Base-by-base conservation (phyloP, 2,329 filamentous ascomycete genomes). In the Catunica adiposa region DNA sequence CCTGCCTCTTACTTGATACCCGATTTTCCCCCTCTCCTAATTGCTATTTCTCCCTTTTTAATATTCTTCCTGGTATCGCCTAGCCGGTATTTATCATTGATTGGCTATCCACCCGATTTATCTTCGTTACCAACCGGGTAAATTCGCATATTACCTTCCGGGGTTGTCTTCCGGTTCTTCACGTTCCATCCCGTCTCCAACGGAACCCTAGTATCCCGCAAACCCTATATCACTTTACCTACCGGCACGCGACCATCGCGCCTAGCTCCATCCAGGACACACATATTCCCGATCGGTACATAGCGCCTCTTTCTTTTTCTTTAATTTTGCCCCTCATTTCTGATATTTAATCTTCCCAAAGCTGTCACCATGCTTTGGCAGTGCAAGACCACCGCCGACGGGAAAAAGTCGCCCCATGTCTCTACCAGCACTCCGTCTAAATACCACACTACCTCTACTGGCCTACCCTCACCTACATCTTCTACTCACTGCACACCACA, bases 341-440 rank as follows among this genome's bases (percentile, higher is more conserved):
- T 7, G 15, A 48, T 15, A 22, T 48, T 22, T 46, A 4, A n/a
- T n/a, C 17, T 46, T n/a, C n/a, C n/a, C n/a, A n/a, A n/a, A 42
- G 25, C 22, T 20, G 22, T 29, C 29, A 50, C 25, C 14, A 58
- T 58, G 56, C 56, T 58, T 17, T 58, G 56, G 56, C 56, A 58
- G 25, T 55, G 40, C 47, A 58, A 58, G 38, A 50, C 25, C 40
- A 22, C 44, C 20, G 40, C 40, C 14, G 51, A 52, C 20, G 40
- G 42, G 11, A 23, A 25, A 15, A 20, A 31, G 25, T 40, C 29
- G 15, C n/a, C 38, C 22, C 26, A 52, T 6, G 29, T 52, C 23
- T 31, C 52, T 6, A 40, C 55, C 11, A 47, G 31, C 8, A 42
- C 55, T 5, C 48, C 54, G 6, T 52, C 47, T 11, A n/a, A 40